Evolutionary conservation across 2,329 filamentous ascomycete genomes (phyloP).

Genomic region (Alternaria sp.): DNA sequence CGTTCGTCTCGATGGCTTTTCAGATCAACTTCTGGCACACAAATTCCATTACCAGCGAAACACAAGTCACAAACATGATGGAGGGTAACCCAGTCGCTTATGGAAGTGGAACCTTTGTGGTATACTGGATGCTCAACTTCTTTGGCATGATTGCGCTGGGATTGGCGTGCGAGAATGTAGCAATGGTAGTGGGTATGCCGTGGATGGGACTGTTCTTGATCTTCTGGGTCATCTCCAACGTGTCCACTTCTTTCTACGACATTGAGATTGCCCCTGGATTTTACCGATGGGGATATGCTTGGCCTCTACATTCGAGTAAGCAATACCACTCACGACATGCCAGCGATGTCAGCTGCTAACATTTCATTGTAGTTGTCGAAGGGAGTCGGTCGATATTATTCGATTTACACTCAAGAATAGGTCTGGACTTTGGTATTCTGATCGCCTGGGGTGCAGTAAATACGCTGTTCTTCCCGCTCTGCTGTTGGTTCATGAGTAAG

Average conservation of each 20-base stretch:
- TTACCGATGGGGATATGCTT: constrained; percentile 70
- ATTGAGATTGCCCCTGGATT: constrained; percentile 67
- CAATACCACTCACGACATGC: not conserved
- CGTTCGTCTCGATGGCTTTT: constrained; percentile 70
- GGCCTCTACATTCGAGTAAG: constrained; percentile 68
- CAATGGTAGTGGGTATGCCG: constrained; percentile 68
- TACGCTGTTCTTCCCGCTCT: constrained; percentile 62
- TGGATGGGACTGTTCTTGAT: constrained; percentile 72
- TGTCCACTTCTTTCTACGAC: constrained; percentile 67
- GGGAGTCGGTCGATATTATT: constrained; percentile 69
- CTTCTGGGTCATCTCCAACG: constrained; percentile 74
- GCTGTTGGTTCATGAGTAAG: constrained; percentile 53
- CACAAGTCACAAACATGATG: constrained; percentile 48
- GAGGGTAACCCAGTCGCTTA: constrained; percentile 62
- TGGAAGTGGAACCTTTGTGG: constrained; percentile 65
- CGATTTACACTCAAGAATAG: constrained; percentile 65
- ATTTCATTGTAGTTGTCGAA: constrained; percentile 60
- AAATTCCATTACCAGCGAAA: constrained; percentile 57
- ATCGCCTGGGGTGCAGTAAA: constrained; percentile 67
- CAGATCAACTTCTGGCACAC: constrained; percentile 64
- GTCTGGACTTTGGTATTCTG: constrained; percentile 68
- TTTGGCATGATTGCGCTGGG: constrained; percentile 70
- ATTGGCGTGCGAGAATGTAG: constrained; percentile 71
- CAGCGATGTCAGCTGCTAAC: not conserved
- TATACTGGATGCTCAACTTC: constrained; percentile 72